Evolutionary conservation across 139 green algal genomes (phyloP).

Genomic region (Asterochloris sp.): DNA sequence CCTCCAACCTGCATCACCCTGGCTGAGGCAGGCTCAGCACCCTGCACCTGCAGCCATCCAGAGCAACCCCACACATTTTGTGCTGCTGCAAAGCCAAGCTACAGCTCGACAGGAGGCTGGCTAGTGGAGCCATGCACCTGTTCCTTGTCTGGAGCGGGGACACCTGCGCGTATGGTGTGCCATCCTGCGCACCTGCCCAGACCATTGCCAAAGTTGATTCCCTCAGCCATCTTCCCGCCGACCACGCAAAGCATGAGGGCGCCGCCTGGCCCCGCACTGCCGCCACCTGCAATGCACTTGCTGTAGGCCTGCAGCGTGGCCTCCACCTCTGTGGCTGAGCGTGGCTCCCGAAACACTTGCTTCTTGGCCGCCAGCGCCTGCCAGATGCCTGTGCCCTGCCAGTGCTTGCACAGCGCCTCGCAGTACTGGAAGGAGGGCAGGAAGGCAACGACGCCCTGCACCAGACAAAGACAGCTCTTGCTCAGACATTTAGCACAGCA

Average conservation of each 20-base stretch:
- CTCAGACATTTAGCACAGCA: neutral
- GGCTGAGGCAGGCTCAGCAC: neutral
- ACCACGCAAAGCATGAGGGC: slow-evolving; percentile 92
- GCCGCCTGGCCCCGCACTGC: slow-evolving; percentile 25
- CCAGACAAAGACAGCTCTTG: neutral
- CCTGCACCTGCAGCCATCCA: neutral
- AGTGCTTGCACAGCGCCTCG: slow-evolving; percentile 47
- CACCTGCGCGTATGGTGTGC: neutral
- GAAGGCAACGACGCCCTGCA: slow-evolving; percentile 86
- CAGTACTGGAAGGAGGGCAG: slow-evolving; percentile 85
- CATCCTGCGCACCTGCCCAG: slow-evolving; percentile 67
- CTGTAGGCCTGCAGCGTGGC: slow-evolving; percentile 60
- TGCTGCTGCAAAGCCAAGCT: neutral
- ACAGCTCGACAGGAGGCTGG: neutral
- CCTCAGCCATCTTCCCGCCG: slow-evolving; percentile 93
- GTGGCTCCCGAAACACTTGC: slow-evolving; percentile 66
- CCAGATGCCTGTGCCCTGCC: slow-evolving; percentile 53
- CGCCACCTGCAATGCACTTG: slow-evolving; percentile 15
- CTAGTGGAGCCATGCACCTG: too few species aligned
- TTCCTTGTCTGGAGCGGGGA: neutral
- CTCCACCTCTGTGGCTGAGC: slow-evolving; percentile 60
- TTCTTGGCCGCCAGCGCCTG: slow-evolving; percentile 50
- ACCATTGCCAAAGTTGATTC: slow-evolving; percentile 98
- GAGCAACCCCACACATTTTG: neutral
- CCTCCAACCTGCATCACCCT: neutral